phyloP scores from a whole-genome alignment of 768 basidiomycete genomes.

The Rhizopogon salebrosus region DNA sequence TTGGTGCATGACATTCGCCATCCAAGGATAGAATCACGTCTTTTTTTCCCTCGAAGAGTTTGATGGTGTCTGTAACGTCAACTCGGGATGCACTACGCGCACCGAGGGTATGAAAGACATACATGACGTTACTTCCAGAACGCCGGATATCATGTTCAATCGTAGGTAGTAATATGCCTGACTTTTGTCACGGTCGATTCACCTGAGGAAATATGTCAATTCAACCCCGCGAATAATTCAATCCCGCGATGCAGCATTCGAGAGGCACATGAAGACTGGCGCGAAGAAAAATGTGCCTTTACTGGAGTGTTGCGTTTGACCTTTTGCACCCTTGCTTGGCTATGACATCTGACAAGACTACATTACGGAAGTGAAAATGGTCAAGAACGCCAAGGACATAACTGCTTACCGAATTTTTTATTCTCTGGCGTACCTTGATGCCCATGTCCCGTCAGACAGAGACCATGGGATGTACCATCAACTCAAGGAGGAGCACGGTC shows the following conservation, averaged over 20 bases:
- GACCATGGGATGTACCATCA: conserved; percentile 61
- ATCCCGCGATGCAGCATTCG: conserved; percentile 61
- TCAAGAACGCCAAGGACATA: conserved; percentile 60
- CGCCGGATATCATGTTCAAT: conserved; percentile 77
- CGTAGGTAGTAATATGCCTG: conserved; percentile 33
- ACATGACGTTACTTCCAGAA: conserved; percentile 75
- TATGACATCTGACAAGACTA: conserved; percentile 85
- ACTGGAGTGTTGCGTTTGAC: conserved; percentile 55
- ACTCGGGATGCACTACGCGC: conserved; percentile 71
- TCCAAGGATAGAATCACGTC: conserved; percentile 43
- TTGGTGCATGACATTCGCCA: background rate
- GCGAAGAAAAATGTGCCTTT: conserved; percentile 65
- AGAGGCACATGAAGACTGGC: conserved; percentile 64
- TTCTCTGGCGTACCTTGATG: conserved; percentile 59
- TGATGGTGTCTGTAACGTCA: conserved; percentile 73
- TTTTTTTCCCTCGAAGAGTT: conserved; percentile 69
- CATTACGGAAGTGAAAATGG: conserved; percentile 81
- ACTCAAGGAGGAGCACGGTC: conserved; percentile 61
- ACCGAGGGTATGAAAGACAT: conserved; percentile 52
- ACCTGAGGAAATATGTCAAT: conserved; percentile 35
- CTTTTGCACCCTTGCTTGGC: conserved; percentile 59
- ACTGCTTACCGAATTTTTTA: conserved; percentile 6
- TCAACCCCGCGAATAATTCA: conserved; percentile 73
- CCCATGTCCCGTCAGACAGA: conserved; percentile 67
- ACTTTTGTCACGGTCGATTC: background rate